Conservation (phyloP, 768 basidiomycete genomes). For the Suillus clintonianus region DNA sequence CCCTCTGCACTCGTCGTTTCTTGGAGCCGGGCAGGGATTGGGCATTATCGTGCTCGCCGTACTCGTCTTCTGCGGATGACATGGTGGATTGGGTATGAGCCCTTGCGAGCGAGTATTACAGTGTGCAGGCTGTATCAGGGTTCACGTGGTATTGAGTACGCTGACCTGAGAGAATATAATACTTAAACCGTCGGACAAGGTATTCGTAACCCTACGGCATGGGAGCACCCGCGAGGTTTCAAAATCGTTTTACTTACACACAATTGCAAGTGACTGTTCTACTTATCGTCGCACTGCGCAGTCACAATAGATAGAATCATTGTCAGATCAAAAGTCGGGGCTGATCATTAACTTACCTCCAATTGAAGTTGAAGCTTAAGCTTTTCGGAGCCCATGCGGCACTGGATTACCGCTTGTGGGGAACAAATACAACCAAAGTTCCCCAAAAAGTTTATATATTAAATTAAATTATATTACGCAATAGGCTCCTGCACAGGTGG, state of each 20-base stretch:
- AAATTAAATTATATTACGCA: too few relatives aligned
- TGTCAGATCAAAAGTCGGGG: not conserved
- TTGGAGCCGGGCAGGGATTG: constrained; percentile 44
- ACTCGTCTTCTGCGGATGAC: constrained; percentile 72
- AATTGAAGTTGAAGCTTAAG: not conserved
- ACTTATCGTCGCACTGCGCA: too few relatives aligned
- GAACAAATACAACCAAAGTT: too few relatives aligned
- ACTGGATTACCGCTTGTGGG: too few relatives aligned
- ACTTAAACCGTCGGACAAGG: not conserved
- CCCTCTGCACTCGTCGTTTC: constrained; percentile 73
- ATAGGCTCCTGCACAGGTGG: too few relatives aligned
- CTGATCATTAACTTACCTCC: not conserved
- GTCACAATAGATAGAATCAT: too few relatives aligned
- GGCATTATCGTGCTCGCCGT: constrained; percentile 44
- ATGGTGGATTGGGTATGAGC: constrained; percentile 28
- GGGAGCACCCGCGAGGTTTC: not conserved
- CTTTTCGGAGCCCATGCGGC: not conserved
- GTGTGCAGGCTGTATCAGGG: not conserved
- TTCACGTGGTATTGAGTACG: not conserved
- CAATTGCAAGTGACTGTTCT: not conserved
- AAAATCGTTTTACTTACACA: not conserved
- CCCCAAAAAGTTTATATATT: too few relatives aligned
- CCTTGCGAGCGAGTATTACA: not conserved
- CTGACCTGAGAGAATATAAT: not conserved
- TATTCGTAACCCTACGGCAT: not conserved